Percentiles rank a stretch among this genome's conserved stretches.
Conservation (phyloP, 1,139 yeast genomes). For the Geotrichum australiense region DNA sequence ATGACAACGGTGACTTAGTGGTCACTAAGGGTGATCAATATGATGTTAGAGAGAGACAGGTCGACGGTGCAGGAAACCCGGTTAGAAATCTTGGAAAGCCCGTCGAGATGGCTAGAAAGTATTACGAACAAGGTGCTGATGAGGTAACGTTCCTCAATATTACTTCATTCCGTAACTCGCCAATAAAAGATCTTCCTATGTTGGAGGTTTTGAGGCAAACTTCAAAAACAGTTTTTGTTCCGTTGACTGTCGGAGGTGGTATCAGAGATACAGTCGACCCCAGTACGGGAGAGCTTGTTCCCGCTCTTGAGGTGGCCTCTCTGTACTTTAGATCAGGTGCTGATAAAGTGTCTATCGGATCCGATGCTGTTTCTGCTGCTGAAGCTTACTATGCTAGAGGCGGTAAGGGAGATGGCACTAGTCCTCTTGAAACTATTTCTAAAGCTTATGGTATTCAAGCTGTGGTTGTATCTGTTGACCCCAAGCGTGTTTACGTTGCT, state of each 20-base stretch:
- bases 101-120: slow-evolving; percentile 82
- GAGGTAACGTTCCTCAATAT: slow-evolving; percentile 91
- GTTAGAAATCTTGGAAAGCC: slow-evolving; percentile 95
- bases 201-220: slow-evolving; percentile 74
- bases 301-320: slow-evolving; percentile 87
- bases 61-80: slow-evolving; percentile 39
- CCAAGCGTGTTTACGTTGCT: slow-evolving; percentile 70
- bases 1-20: slow-evolving; percentile 88
- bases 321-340: slow-evolving; percentile 93
- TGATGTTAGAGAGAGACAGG: slow-evolving; percentile 75
- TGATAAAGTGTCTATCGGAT: slow-evolving; percentile 92
- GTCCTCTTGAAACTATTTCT: slow-evolving; percentile 90
- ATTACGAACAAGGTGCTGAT: slow-evolving; percentile 92
- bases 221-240: slow-evolving; percentile 88
- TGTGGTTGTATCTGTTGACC: slow-evolving; percentile 94
- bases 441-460: slow-evolving; percentile 92
- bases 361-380: slow-evolving; percentile 93
- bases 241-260: slow-evolving; percentile 96
- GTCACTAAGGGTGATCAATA: slow-evolving; percentile 98
- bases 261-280: slow-evolving; percentile 86
- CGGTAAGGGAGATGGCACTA: slow-evolving; percentile 53
- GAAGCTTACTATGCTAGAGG: slow-evolving; percentile 64
- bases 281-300: slow-evolving; percentile 54
- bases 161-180: slow-evolving; percentile 91
- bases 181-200: slow-evolving; percentile 90